phyloP scores from a whole-genome alignment of 2,329 filamentous ascomycete species.

The Colletotrichum sp. region DNA sequence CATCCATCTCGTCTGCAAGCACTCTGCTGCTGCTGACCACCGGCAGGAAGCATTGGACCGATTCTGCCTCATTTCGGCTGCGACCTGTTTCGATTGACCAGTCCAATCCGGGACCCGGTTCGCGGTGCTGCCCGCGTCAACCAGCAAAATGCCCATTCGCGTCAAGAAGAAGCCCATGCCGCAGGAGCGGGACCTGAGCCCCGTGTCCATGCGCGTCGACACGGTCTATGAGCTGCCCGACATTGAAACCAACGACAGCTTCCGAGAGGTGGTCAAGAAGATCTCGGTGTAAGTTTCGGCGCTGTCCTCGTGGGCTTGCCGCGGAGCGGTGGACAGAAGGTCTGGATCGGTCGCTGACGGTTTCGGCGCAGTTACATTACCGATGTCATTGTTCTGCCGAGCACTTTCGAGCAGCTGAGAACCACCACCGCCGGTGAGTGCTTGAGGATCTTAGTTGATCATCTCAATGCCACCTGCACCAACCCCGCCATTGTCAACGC shows the following conservation, averaged over 20 bases:
- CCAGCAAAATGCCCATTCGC: constrained; percentile 39
- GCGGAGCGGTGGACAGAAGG: background rate
- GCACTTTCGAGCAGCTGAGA: constrained; percentile 76
- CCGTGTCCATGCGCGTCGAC: constrained; percentile 36
- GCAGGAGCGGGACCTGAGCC: constrained; percentile 36
- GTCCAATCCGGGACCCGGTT: background rate
- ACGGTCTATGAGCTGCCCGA: constrained; percentile 51
- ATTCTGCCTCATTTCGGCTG: background rate
- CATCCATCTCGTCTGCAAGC: background rate
- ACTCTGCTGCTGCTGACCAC: background rate
- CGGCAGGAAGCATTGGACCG: background rate
- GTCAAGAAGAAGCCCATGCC: constrained; percentile 37
- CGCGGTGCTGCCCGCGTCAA: background rate
- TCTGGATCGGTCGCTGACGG: constrained; percentile 9
- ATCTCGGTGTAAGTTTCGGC: constrained; percentile 59
- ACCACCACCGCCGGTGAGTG: constrained; percentile 67
- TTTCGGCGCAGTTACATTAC: constrained; percentile 62
- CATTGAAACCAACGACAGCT: constrained; percentile 63
- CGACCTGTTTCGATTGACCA: background rate
- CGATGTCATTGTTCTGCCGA: constrained; percentile 66
- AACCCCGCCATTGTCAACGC: constrained; percentile 76
- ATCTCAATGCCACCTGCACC: constrained; percentile 66
- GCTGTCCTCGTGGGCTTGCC: background rate
- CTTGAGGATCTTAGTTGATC: constrained; percentile 63
- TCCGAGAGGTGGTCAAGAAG: constrained; percentile 70